A percentile compares a stretch with the other conserved stretches of the same genome.
phyloP scores from a whole-genome alignment of 2,329 filamentous ascomycete genomes.

The Claviceps pusilla region DNA sequence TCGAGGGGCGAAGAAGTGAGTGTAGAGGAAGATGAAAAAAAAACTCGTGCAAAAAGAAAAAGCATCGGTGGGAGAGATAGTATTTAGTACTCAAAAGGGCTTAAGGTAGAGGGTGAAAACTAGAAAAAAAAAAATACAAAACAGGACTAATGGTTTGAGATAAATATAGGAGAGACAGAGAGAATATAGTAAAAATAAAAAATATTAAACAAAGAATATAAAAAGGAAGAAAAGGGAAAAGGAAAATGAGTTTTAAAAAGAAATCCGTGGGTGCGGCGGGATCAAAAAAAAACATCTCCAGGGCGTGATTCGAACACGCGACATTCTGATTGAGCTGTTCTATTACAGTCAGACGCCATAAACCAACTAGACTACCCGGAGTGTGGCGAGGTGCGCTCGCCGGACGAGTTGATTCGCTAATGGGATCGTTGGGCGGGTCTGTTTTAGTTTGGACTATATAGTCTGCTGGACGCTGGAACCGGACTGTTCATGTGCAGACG shows the following conservation, averaged over 20 bases:
- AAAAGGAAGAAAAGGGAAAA: not conserved
- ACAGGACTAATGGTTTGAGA: too few species aligned
- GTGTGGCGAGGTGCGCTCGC: not conserved
- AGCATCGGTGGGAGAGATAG: too few species aligned
- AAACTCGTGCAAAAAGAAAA: not conserved
- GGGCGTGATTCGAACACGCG: conserved; percentile 16
- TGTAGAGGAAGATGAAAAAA: too few species aligned
- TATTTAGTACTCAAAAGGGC: too few species aligned
- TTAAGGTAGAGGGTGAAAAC: too few species aligned
- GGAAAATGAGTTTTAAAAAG: not conserved
- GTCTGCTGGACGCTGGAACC: not conserved
- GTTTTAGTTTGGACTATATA: not conserved
- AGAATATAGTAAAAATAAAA: too few species aligned
- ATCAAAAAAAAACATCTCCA: conserved; percentile 7
- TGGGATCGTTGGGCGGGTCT: not conserved
- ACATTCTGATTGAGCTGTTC: conserved; percentile 12
- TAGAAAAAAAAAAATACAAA: too few species aligned
- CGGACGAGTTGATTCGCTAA: not conserved
- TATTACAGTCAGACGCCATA: conserved; percentile 15
- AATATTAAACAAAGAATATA: not conserved
- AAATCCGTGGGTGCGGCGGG: too few species aligned
- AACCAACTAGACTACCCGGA: conserved; percentile 16
- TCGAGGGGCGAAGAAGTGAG: too few species aligned
- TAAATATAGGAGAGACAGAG: too few species aligned
- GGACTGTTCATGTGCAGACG: too few species aligned